These are phyloP conservation scores for Saccharomyces hybrid DNA, from an alignment of 1,139 yeast species.

Conservation along the genomic window DNA sequence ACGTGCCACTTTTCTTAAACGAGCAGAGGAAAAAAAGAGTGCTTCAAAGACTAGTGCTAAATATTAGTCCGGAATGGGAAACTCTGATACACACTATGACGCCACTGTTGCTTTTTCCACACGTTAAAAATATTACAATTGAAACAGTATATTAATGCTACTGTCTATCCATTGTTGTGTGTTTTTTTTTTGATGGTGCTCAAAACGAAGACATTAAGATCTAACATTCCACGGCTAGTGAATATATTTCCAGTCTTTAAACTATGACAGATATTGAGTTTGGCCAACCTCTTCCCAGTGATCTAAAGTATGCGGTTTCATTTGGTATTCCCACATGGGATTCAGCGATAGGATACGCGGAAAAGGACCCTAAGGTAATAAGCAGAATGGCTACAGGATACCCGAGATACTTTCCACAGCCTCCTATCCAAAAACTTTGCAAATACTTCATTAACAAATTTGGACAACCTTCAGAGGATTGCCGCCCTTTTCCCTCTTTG, in stretches of 20 bases:
- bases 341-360: slow-evolving; percentile 81
- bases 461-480: slow-evolving; percentile 58
- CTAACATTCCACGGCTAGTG: no score
- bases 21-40: not conserved
- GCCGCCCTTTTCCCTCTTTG: slow-evolving; percentile 71
- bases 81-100: no score
- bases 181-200: no score
- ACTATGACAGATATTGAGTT: slow-evolving; percentile 32
- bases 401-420: slow-evolving; percentile 80
- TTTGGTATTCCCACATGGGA: slow-evolving; percentile 94
- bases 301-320: slow-evolving; percentile 87
- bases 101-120: not conserved
- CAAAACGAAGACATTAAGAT: not conserved
- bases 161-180: not conserved
- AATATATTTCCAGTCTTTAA: not conserved
- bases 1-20: not conserved
- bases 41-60: not conserved
- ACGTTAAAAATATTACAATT: not conserved
- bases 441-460: slow-evolving; percentile 44
- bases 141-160: not conserved
- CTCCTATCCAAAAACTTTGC: slow-evolving; percentile 56
- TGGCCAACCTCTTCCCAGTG: slow-evolving; percentile 81
- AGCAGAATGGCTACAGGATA: slow-evolving; percentile 77
- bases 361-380: slow-evolving; percentile 78
- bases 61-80: not conserved